A percentile compares a stretch with the other conserved stretches of the same genome.
Conservation (phyloP, 164 flowering plant genomes). For the Liriodendron chinense region DNA sequence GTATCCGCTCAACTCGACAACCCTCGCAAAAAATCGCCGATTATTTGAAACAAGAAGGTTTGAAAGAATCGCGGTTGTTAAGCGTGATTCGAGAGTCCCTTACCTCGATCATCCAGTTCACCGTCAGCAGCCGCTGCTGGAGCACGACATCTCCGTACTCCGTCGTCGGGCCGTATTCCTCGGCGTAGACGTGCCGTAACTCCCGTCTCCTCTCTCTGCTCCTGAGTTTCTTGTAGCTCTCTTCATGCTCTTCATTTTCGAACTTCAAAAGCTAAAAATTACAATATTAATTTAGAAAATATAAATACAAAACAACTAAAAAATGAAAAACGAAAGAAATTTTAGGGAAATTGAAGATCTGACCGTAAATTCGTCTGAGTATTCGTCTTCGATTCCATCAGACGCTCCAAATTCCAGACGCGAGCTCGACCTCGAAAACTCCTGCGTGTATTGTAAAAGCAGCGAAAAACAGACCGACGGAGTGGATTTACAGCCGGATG, state of each 20-base stretch:
- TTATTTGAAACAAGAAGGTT: not conserved
- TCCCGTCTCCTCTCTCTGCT: conserved; percentile 64
- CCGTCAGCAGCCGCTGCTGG: conserved; percentile 63
- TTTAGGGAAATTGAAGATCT: not conserved
- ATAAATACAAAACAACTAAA: not conserved
- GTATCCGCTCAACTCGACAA: not conserved
- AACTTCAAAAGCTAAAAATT: conserved; percentile 42
- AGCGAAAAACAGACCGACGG: conserved; percentile 53
- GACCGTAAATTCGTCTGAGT: conserved; percentile 34
- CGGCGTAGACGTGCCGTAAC: conserved; percentile 41
- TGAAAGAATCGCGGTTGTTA: not conserved
- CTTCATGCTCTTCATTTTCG: conserved; percentile 63
- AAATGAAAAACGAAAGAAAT: not conserved
- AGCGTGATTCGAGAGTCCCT: conserved; percentile 7
- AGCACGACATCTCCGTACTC: conserved; percentile 51
- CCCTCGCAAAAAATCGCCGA: not conserved
- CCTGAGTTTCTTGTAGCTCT: conserved; percentile 60
- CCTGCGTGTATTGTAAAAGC: conserved; percentile 45
- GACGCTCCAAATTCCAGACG: conserved; percentile 7
- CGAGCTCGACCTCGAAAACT: conserved; percentile 39
- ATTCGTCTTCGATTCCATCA: conserved; percentile 19
- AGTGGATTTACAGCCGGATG: conserved; percentile 37
- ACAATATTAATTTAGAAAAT: not conserved
- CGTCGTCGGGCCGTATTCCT: conserved; percentile 40
- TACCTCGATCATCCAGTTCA: conserved; percentile 87